Conservation (phyloP, 768 basidiomycete genomes). For the Auricularia sp. region DNA sequence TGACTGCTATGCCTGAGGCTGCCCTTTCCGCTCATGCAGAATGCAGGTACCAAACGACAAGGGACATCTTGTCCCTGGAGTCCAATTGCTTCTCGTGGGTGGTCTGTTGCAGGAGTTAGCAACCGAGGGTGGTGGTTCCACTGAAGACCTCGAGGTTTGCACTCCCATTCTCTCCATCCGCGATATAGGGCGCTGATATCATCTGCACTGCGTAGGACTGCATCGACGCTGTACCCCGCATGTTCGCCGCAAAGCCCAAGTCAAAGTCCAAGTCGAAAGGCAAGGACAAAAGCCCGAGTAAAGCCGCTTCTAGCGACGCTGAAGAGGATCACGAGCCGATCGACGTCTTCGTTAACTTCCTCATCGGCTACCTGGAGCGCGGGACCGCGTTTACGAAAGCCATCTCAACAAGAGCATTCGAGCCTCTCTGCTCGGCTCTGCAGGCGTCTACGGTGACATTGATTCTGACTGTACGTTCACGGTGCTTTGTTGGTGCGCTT, state of each 20-base stretch:
- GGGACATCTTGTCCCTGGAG: slow-evolving; percentile 54
- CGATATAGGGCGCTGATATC: no score
- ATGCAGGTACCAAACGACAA: slow-evolving; percentile 29
- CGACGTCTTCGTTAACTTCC: slow-evolving; percentile 78
- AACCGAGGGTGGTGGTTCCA: slow-evolving; percentile 39
- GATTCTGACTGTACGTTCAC: slow-evolving; percentile 59
- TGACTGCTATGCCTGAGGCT: not conserved
- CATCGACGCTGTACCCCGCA: slow-evolving; percentile 45
- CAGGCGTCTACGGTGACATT: slow-evolving; percentile 67
- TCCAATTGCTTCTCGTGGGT: slow-evolving; percentile 60
- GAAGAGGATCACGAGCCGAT: slow-evolving; percentile 51
- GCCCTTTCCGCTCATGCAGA: not conserved
- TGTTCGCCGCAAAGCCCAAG: slow-evolving; percentile 29
- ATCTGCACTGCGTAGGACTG: slow-evolving; percentile 34
- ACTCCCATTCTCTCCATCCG: slow-evolving; percentile 4
- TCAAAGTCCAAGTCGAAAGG: slow-evolving; percentile 7
- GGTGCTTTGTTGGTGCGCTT: not conserved
- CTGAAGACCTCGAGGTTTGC: slow-evolving; percentile 53
- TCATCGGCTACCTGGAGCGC: slow-evolving; percentile 83
- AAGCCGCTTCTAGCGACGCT: slow-evolving; percentile 17
- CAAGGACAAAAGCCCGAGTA: slow-evolving; percentile 13
- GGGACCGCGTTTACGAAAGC: slow-evolving; percentile 72
- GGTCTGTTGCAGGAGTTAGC: slow-evolving; percentile 65
- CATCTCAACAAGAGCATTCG: slow-evolving; percentile 72
- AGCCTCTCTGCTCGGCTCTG: slow-evolving; percentile 55